Evolutionary conservation across 1,284 basidiomycete species (phyloP), one percentile per base, ranked within the genome.

Genomic region (Agaricales sp.): DNA sequence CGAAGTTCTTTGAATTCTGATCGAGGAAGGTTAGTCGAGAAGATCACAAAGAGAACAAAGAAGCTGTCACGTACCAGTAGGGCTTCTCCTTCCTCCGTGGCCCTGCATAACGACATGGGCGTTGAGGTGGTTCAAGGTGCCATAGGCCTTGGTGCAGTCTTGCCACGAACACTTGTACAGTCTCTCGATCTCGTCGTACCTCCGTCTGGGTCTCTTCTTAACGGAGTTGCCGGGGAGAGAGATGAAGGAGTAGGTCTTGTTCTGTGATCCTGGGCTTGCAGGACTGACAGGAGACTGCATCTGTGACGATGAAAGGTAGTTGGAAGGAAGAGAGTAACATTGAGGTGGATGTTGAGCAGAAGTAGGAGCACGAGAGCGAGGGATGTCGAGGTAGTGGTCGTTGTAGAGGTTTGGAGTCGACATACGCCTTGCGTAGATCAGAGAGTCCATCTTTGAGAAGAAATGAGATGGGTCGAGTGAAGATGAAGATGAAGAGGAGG

Each of bases 1-100:
- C 94, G 82, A 62, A 96, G 83, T 60, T 97, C 95, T 64, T 96
- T 97, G 74, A 98, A 98, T 71, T 98, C 94, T 95, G 57, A 48
- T 52, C 47, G 53, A 47, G 25, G 22, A 50, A 46, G 52, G 52
- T 41, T 24, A 46, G 41, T 23, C 37, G 49, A 19, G 23, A 53
- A 43, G 43, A 48, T 23, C 49, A 43, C 39, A 25, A 48, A 51
- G 45, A 25, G 46, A 53, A 52, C 41, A 49, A 39, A 35, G 48
- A 46, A n/a, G n/a, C n/a, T n/a, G n/a, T 50, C 22, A 71, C 80
- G 63, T 59, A 92, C 89, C 88, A 53, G 77, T 78, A 4, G 92
- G 91, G 61, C 77, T 86, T 47, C 91, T 78, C 66, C 92, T 93
- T 14, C 70, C 50, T 38, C 91, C 91, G 60, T 94, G 91, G 66